A percentile compares a stretch with the other conserved stretches of the same genome.
These are phyloP conservation scores for Rhodotorula babjevae DNA, from an alignment of 768 basidiomycete genomes.

Conservation along the genomic window DNA sequence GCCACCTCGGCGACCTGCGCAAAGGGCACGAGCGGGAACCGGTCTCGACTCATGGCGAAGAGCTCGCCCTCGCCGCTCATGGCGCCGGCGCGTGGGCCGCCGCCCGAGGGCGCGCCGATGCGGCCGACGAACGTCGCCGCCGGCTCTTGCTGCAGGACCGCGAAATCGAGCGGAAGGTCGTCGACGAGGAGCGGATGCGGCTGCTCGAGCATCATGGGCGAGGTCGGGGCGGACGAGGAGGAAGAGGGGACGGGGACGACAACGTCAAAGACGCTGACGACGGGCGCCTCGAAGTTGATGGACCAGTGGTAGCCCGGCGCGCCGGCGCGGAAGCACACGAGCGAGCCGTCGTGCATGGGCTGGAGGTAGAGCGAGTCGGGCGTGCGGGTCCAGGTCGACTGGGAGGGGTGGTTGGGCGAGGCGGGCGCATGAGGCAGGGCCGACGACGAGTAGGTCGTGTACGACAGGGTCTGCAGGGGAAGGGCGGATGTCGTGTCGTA, in stretches of 20 bases:
- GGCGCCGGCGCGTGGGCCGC: slow-evolving; percentile 54
- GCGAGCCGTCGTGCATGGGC: slow-evolving; percentile 68
- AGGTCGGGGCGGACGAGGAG: slow-evolving; percentile 19
- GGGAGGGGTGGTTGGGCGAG: slow-evolving; percentile 50
- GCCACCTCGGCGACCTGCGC: slow-evolving; percentile 44
- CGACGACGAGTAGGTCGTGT: slow-evolving; percentile 80
- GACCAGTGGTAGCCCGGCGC: slow-evolving; percentile 39
- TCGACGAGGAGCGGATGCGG: slow-evolving; percentile 50
- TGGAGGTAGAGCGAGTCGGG: slow-evolving; percentile 78
- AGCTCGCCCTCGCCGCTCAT: slow-evolving; percentile 46
- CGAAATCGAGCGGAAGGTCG: slow-evolving; percentile 59
- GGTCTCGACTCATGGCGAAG: slow-evolving; percentile 76
- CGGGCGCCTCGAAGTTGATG: slow-evolving; percentile 38
- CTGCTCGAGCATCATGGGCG: slow-evolving; percentile 37
- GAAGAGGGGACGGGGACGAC: slow-evolving; percentile 47
- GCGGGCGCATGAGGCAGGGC: slow-evolving; percentile 19
- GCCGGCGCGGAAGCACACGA: slow-evolving; percentile 61
- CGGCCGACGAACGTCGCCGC: slow-evolving; percentile 75
- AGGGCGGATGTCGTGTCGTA: slow-evolving; percentile 56
- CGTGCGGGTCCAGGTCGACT: slow-evolving; percentile 67
- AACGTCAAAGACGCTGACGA: slow-evolving; percentile 76
- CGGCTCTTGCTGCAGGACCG: slow-evolving; percentile 37
- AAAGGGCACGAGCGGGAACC: slow-evolving; percentile 69
- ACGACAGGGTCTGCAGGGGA: slow-evolving; percentile 71
- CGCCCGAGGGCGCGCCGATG: slow-evolving; percentile 45